Conservation (phyloP, 768 basidiomycete genomes). For the Rhizopogon vesiculosus region DNA sequence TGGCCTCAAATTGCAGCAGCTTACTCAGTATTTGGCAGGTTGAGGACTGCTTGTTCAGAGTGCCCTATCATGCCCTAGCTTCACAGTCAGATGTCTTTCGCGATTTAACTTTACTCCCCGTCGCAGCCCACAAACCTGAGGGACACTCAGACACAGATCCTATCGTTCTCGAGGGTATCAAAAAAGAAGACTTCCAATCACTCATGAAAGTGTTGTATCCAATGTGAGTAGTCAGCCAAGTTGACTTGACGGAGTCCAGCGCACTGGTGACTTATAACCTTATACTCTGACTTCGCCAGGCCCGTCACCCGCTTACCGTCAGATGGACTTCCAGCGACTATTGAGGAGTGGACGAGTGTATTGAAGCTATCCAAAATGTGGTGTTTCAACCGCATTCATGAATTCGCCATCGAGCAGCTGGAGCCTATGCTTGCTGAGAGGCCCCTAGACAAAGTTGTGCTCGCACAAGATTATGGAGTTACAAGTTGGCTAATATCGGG, state of each 20-base stretch:
- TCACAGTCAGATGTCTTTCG: slow-evolving; percentile 20
- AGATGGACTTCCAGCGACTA: background rate
- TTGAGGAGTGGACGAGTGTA: slow-evolving; percentile 32
- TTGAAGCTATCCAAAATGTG: slow-evolving; percentile 37
- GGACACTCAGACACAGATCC: slow-evolving; percentile 16
- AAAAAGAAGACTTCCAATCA: slow-evolving; percentile 18
- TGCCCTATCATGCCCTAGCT: slow-evolving; percentile 20
- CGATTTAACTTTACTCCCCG: slow-evolving; percentile 21
- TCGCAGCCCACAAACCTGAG: slow-evolving; percentile 6
- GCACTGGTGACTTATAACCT: background rate
- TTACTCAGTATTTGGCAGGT: slow-evolving; percentile 11
- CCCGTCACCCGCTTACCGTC: no score
- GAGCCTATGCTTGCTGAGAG: background rate
- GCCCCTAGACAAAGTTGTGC: slow-evolving; percentile 22
- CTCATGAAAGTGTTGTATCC: slow-evolving; percentile 19
- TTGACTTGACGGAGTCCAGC: background rate
- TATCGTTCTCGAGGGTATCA: slow-evolving; percentile 18
- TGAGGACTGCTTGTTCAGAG: slow-evolving; percentile 20
- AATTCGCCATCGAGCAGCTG: slow-evolving; percentile 25
- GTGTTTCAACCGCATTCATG: slow-evolving; percentile 27
- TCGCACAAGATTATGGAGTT: slow-evolving; percentile 28
- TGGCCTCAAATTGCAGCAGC: background rate
- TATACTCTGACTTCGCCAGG: no score
- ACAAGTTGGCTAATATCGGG: slow-evolving; percentile 27
- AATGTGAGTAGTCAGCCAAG: slow-evolving; percentile 3